Evolutionary conservation across 768 basidiomycete species (phyloP).

Genomic region (Gymnopilus junonius): DNA sequence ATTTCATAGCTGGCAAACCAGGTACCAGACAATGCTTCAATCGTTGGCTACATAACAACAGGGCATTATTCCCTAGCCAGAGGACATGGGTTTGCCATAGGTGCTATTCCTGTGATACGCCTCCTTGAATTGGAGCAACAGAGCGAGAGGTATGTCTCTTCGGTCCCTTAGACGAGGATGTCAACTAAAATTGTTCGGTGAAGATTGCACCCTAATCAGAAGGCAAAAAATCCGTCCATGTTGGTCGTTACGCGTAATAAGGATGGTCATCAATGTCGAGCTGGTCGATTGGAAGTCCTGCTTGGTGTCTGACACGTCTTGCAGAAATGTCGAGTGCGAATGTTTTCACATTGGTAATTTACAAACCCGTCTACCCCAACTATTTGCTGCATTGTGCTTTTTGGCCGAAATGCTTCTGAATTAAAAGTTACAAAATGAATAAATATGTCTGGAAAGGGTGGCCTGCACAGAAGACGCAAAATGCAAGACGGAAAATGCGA

Average conservation of each 20-base stretch:
- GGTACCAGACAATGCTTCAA: conserved; percentile 42
- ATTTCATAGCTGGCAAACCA: conserved; percentile 47
- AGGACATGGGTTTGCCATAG: conserved; percentile 81
- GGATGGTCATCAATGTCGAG: conserved; percentile 56
- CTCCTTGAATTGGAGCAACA: conserved; percentile 60
- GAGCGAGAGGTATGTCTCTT: conserved; percentile 34
- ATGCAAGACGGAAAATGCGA: neutral
- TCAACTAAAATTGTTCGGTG: neutral
- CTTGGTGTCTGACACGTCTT: conserved; percentile 12
- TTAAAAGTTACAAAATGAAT: conserved; percentile 2
- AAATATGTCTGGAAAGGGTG: conserved; percentile 11
- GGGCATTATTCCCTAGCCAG: conserved; percentile 82
- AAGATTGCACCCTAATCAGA: conserved; percentile 33
- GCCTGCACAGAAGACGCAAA: conserved; percentile 9
- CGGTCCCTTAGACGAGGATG: neutral
- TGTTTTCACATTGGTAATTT: neutral
- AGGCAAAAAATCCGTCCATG: conserved; percentile 31
- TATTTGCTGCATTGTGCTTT: neutral
- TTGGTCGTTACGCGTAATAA: conserved; percentile 71
- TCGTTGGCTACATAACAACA: conserved; percentile 85
- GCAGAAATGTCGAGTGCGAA: neutral
- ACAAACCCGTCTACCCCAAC: neutral
- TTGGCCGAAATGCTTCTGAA: neutral
- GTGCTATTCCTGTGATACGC: conserved; percentile 62
- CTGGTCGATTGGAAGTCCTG: conserved; percentile 41